Evolutionary conservation across 805 yeast genomes (phyloP), one percentile per base, ranked within the genome.

Genomic region (Candida fluviatilis): DNA sequence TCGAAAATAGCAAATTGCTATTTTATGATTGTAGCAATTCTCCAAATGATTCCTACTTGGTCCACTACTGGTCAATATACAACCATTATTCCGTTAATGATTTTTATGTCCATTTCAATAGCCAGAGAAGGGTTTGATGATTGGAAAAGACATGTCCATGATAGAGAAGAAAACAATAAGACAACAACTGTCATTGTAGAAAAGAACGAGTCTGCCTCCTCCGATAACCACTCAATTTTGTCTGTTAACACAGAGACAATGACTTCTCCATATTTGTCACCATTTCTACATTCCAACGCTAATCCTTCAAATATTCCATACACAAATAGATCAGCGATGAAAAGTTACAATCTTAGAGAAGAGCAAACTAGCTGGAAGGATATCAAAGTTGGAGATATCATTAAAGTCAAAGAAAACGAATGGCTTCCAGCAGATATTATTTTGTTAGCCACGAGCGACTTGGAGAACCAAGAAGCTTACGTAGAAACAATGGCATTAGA

Each of bases 401-500:
- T 93, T 4, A 70, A 73, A 41, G 64, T 93, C 14, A 63, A 73
- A 34, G 84, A 81, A 46, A 87, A 89, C 61, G 98, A 93, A 43
- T 85, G 95, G 84, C 75, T 91, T 4, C 99, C 99, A 0, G 96
- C 97, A 0, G 99, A 93, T 63, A 54, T 93, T 2, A 56, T 93
- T 2, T 50, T 93, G 2, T 54, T 93, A 30, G 75, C 90, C 1
- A 78, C 88, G 2, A 77, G 79, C 27, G 75, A 73, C 33, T 42
- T 39, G 45, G 89, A 83, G 28, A 76, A 80, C 40, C 73, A 75
- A 26, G 76, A 73, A 38, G 76, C 86, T 1, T 86, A 78, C 47
- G 80, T 90, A 14, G 99, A 93, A 58, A 93, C 99, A 1, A 89
- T 91, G 91, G 99, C 96, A 1, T 69, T 93, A 35, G 99, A 93